Conservation (phyloP, 2,329 filamentous ascomycete species). For the Magnaporthiopsis incrustans region DNA sequence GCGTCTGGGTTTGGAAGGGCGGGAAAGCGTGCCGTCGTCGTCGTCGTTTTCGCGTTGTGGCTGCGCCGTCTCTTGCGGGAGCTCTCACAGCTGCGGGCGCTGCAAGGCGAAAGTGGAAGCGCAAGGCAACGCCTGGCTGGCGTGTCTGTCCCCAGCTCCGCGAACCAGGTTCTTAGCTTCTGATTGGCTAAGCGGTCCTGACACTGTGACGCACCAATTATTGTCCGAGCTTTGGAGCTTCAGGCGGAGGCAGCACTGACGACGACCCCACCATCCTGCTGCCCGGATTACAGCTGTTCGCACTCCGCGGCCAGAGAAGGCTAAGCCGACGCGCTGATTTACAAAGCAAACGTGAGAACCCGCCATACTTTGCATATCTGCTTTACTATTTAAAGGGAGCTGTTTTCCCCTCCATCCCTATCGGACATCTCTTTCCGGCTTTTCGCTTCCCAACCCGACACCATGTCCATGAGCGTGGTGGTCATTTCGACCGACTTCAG, state of each 20-base stretch:
- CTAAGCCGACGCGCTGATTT: neutral
- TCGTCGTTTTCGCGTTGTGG: conserved; percentile 2
- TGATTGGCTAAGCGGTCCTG: neutral
- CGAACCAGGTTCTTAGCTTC: neutral
- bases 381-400: neutral
- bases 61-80: conserved; percentile 4
- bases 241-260: too few relatives aligned
- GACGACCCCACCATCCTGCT: neutral
- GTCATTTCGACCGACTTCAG: conserved; percentile 76
- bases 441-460: neutral
- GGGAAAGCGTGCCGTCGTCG: neutral
- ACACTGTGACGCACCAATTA: neutral
- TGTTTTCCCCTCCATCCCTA: neutral
- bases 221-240: neutral
- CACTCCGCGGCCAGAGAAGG: neutral
- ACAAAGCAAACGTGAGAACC: neutral
- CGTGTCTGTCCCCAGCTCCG: conserved; percentile 5
- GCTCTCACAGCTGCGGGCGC: conserved; percentile 6
- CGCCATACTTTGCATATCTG: neutral
- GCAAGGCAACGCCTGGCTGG: conserved; percentile 13
- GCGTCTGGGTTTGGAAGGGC: too few relatives aligned
- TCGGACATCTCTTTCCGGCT: neutral
- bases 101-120: conserved; percentile 1
- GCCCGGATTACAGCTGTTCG: too few relatives aligned
- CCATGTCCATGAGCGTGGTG: conserved; percentile 58